These are phyloP conservation scores for Apiotrichum laibachii DNA, from an alignment of 1,284 basidiomycete genomes.

Conservation along the genomic window DNA sequence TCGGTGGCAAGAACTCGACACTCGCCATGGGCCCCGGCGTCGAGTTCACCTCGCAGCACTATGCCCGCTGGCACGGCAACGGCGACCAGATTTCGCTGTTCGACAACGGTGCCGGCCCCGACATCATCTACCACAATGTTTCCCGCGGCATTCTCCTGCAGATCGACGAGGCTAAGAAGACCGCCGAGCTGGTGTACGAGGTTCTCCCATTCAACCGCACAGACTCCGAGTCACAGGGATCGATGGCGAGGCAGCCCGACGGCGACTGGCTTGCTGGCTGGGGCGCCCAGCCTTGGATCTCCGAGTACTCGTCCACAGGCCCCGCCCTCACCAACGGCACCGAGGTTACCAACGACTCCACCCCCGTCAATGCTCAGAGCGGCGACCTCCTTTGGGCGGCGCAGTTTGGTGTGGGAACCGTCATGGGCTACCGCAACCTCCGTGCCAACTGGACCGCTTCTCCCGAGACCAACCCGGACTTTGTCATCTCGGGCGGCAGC, in stretches of 20 bases:
- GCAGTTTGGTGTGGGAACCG: slow-evolving; percentile 34
- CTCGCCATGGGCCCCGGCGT: slow-evolving; percentile 30
- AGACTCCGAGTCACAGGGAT: slow-evolving; percentile 33
- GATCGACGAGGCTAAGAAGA: slow-evolving; percentile 28
- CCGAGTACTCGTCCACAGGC: slow-evolving; percentile 21
- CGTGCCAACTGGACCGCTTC: slow-evolving; percentile 31
- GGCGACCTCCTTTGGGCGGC: slow-evolving; percentile 34
- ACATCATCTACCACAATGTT: slow-evolving; percentile 17
- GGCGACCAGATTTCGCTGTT: slow-evolving; percentile 29
- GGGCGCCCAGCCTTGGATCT: slow-evolving; percentile 24
- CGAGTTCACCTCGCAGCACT: slow-evolving; percentile 35
- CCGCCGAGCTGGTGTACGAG: slow-evolving; percentile 22
- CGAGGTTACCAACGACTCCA: slow-evolving; percentile 3
- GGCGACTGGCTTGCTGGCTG: slow-evolving; percentile 31
- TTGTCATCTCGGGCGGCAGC: slow-evolving; percentile 13
- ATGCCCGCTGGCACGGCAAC: slow-evolving; percentile 32
- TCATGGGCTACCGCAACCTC: slow-evolving; percentile 36
- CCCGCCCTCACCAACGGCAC: no score
- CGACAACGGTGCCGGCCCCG: slow-evolving; percentile 37
- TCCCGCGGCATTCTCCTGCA: slow-evolving; percentile 36
- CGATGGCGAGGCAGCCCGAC: slow-evolving; percentile 24
- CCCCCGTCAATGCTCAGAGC: background rate
- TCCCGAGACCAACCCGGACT: slow-evolving; percentile 27
- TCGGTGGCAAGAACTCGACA: slow-evolving; percentile 37
- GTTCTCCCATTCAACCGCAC: slow-evolving; percentile 28